Base-by-base conservation (phyloP, 2,329 filamentous ascomycete genomes). In the Alternaria ethzedia region DNA sequence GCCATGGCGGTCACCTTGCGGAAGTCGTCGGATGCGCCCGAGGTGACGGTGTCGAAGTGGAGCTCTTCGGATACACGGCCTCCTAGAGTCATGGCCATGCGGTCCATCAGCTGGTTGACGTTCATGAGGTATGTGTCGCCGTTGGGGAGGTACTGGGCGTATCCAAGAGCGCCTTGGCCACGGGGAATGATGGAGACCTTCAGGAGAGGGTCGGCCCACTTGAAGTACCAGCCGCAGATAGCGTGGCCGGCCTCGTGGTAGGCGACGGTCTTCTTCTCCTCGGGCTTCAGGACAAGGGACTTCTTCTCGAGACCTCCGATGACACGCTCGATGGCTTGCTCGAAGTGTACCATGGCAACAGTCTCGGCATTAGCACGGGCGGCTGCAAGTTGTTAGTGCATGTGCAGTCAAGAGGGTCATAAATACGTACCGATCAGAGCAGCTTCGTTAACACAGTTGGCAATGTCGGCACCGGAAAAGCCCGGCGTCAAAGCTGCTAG, bases 111-210 rank as follows among this genome's bases (percentile, higher is more conserved):
- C 82, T 99, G 96, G 78, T 94, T 90, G 68, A 93, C 90, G 76
- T 91, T 97, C 94, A 99, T 96, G 68, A 99, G 87, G 80, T 98
- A 98, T 9, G 93, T 93, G 77, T 99, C 96, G 60, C 90, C 90
- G 21, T 90, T 87, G 1, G 96, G 96, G n/a, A 99, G 87, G 79
- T 98, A 98, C 81, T 99, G 96, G 2, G 96, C 96, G 78, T 99
- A 99, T 9, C 96, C 96, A 15, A 99, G 86, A 25, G 94, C 94
- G 36, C 94, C 96, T 80, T 96, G 92, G 60, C 95, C 96, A 77
- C 96, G 94, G 17, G 96, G 96, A 74, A 99, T 98, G 81, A 99
- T 99, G 61, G 94, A 97, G 47, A 99, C 96, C 84, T 99, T 99
- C 63, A 99, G 90, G 5, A 99, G 88, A 17, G 96, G 96, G 76